Evolutionary conservation across 2,329 filamentous ascomycete species (phyloP).

Genomic region (Colletotrichum sp.): DNA sequence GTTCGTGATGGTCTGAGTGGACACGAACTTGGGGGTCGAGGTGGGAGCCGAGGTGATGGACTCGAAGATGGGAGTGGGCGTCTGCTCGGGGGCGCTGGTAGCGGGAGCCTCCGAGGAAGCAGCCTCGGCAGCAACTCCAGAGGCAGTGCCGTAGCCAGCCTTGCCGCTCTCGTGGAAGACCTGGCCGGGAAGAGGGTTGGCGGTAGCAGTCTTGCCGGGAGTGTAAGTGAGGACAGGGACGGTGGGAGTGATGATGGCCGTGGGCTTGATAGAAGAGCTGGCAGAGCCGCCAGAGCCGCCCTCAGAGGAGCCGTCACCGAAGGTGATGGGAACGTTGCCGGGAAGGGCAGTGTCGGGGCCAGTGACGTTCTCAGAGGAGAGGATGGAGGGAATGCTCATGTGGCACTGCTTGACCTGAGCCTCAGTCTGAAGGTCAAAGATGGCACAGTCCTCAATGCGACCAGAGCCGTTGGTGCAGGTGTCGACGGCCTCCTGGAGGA

Average conservation of each 20-base stretch:
- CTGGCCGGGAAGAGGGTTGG: constrained; percentile 44
- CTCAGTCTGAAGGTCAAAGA: constrained; percentile 76
- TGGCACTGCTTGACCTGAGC: constrained; percentile 63
- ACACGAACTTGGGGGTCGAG: constrained; percentile 33
- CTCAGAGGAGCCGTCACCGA: constrained; percentile 28
- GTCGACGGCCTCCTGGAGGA: constrained; percentile 75
- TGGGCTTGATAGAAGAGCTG: constrained; percentile 9
- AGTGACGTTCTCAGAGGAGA: constrained; percentile 65
- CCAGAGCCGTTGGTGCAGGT: constrained; percentile 77
- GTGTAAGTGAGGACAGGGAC: constrained; percentile 40
- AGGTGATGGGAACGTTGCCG: constrained; percentile 60
- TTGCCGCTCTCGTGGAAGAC: constrained; percentile 43
- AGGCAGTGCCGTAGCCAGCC: constrained; percentile 6
- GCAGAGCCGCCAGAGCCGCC: not conserved
- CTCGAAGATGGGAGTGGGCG: constrained; percentile 32
- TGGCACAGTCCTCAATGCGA: constrained; percentile 71
- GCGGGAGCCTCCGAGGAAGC: not conserved
- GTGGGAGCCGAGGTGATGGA: constrained; percentile 16
- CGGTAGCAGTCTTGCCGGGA: constrained; percentile 37
- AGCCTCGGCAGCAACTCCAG: not conserved
- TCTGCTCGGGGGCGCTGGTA: constrained; percentile 28
- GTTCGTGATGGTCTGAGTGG: constrained; percentile 59
- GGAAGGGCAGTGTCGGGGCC: constrained; percentile 67
- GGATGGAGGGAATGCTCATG: constrained; percentile 59
- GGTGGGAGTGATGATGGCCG: constrained; percentile 13